Conservation (phyloP, 2,329 filamentous ascomycete species). For the Botryosphaeria dothidea region DNA sequence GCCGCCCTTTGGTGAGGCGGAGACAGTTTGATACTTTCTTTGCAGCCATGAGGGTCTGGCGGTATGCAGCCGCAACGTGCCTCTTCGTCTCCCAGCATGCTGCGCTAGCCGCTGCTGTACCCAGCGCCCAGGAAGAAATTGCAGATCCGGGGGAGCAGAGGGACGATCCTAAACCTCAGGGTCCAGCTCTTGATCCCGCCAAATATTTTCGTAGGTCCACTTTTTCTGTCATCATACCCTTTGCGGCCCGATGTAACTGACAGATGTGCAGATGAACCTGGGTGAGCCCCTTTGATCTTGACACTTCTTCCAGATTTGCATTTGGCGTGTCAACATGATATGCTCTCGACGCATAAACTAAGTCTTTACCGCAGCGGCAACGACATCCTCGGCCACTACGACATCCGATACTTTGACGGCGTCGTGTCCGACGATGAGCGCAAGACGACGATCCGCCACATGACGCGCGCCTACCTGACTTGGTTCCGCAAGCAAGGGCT, state of each 20-base stretch:
- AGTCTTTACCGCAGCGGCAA: slow-evolving; percentile 31
- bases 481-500: slow-evolving; percentile 64
- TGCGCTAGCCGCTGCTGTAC: not conserved
- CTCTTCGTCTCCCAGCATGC: not conserved
- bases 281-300: not conserved
- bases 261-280: slow-evolving; percentile 10
- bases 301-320: not conserved
- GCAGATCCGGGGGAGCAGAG: slow-evolving; percentile 2
- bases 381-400: slow-evolving; percentile 70
- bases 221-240: not conserved
- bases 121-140: not conserved
- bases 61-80: slow-evolving; percentile 7
- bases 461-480: slow-evolving; percentile 73
- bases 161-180: not conserved
- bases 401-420: slow-evolving; percentile 68
- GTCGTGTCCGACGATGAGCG: slow-evolving; percentile 66
- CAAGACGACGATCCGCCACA: slow-evolving; percentile 64
- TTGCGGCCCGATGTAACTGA: not conserved
- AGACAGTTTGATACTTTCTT: not conserved
- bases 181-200: not conserved
- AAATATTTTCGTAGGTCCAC: slow-evolving; percentile 18
- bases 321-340: not conserved
- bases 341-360: not conserved
- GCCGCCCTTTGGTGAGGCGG: not conserved
- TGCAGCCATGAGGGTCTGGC: not conserved